Conservation (phyloP, 225 moss, liverwort and hornwort species). For the Rhytidiadelphus loreus region DNA sequence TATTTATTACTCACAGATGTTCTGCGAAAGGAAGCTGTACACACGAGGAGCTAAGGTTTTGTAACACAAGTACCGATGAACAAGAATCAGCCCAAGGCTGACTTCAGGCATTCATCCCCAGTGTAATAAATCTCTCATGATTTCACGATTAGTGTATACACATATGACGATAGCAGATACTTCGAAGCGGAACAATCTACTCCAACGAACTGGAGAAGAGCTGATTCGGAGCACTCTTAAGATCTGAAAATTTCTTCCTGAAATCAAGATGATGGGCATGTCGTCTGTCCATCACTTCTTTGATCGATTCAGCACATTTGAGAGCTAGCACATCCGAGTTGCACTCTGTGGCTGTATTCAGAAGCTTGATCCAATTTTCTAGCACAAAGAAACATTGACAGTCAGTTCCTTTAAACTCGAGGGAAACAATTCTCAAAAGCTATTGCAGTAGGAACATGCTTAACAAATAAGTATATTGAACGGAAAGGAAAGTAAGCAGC, state of each 20-base stretch:
- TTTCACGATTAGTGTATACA: not conserved
- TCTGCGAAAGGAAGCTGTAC: slow-evolving; percentile 1
- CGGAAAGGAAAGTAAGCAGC: not conserved
- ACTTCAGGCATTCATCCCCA: not conserved
- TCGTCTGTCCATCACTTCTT: slow-evolving; percentile 51
- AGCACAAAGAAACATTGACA: not conserved
- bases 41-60: not conserved
- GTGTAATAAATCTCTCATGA: not conserved
- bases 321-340: slow-evolving; percentile 48
- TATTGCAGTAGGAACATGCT: not conserved
- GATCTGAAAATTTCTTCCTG: slow-evolving; percentile 54
- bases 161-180: not conserved
- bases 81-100: not conserved
- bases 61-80: not conserved
- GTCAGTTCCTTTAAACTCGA: not conserved
- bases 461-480: not conserved
- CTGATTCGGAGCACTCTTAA: slow-evolving; percentile 56
- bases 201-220: slow-evolving; percentile 20
- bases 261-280: slow-evolving; percentile 7
- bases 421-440: not conserved
- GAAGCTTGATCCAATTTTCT: slow-evolving; percentile 97
- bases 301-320: slow-evolving; percentile 69
- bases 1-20: slow-evolving; percentile 11
- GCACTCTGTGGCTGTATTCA: slow-evolving; percentile 62
- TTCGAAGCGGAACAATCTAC: not conserved